These are phyloP conservation scores for Penicillium pancosmium DNA, from an alignment of 495 filamentous ascomycete species.

Conservation along the genomic window DNA sequence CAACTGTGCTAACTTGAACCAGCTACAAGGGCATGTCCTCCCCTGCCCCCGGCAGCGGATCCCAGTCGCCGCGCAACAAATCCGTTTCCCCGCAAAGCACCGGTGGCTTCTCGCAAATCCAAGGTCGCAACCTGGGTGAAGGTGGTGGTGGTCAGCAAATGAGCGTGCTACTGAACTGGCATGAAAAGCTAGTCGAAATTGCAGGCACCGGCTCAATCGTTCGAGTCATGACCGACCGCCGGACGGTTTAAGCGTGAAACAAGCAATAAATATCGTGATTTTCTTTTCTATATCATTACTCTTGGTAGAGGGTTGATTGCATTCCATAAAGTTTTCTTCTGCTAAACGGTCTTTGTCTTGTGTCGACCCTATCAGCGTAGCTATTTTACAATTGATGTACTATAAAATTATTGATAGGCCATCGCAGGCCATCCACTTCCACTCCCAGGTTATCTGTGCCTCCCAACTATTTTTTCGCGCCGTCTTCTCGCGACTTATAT, in stretches of 20 bases:
- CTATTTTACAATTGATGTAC: conserved; percentile 38
- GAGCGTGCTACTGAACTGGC: conserved; percentile 94
- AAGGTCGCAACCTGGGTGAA: conserved; percentile 64
- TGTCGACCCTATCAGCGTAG: conserved; percentile 29
- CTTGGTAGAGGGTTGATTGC: conserved; percentile 34
- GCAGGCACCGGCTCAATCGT: conserved; percentile 85
- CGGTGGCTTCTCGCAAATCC: conserved; percentile 80
- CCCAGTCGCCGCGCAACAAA: conserved; percentile 49
- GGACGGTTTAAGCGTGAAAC: conserved; percentile 67
- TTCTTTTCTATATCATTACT: conserved; percentile 15
- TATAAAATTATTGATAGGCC: conserved; percentile 26
- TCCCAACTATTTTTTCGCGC: conserved; percentile 6
- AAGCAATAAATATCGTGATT: conserved; percentile 14
- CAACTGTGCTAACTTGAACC: conserved; percentile 16
- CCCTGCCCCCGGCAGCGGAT: conserved; percentile 32
- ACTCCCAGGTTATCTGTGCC: background rate
- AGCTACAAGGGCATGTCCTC: conserved; percentile 86
- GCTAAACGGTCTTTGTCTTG: conserved; percentile 19
- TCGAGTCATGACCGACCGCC: conserved; percentile 87
- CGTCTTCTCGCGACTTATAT: conserved; percentile 4
- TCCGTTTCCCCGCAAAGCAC: conserved; percentile 75
- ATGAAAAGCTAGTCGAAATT: conserved; percentile 92
- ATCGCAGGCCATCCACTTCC: background rate
- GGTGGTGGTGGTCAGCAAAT: conserved; percentile 84
- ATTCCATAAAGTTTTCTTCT: conserved; percentile 26